Conservation (phyloP, 306 rosid genomes). For the Prunus fruticosa region DNA sequence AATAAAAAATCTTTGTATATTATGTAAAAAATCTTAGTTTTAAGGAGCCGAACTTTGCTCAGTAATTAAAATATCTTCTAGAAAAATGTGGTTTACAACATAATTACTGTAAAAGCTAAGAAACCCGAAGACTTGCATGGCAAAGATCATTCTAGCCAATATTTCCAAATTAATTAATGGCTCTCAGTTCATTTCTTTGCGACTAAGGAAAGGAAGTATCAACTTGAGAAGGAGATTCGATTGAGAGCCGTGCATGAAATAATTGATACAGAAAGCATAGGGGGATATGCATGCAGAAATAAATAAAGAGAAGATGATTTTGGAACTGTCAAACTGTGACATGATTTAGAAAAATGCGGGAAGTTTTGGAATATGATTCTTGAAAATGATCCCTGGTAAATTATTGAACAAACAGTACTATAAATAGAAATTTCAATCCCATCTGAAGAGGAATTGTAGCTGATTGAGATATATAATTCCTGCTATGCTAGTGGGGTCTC, state of each 20-base stretch:
- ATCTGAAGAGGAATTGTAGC: constrained; percentile 21
- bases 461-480: constrained; percentile 19
- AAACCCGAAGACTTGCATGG: neutral
- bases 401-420: neutral
- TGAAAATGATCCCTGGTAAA: constrained; percentile 9
- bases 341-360: neutral
- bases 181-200: constrained; percentile 30
- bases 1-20: neutral
- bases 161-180: neutral
- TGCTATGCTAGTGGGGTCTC: constrained; percentile 27
- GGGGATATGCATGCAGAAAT: constrained; percentile 18
- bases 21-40: too few relatives aligned
- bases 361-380: constrained; percentile 32
- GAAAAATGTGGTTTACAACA: neutral
- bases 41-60: too few relatives aligned
- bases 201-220: constrained; percentile 30
- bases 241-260: constrained; percentile 11
- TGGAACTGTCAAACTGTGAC: neutral
- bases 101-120: neutral
- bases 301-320: constrained; percentile 7
- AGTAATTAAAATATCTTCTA: neutral
- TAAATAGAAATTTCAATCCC: constrained; percentile 9
- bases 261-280: constrained; percentile 4
- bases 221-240: constrained; percentile 17
- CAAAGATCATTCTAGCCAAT: too few relatives aligned